Percentiles rank a stretch among this genome's conserved stretches.
Conservation (phyloP, 129 eudicot species). For the Helianthus tuberosus region DNA sequence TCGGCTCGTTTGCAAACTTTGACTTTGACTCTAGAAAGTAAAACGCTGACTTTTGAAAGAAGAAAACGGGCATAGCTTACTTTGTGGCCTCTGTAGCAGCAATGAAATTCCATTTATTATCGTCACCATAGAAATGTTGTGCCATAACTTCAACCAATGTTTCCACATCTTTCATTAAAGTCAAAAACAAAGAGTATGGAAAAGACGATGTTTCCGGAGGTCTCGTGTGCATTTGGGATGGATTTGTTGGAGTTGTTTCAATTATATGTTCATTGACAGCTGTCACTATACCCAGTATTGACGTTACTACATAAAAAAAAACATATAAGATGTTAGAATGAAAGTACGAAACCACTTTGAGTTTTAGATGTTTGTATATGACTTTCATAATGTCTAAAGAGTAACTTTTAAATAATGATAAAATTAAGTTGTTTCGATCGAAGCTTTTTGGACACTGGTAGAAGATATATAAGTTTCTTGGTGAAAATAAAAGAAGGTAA, state of each 20-base stretch:
- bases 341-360: neutral
- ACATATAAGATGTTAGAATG: conserved; percentile 16
- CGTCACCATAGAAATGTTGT: conserved; percentile 79
- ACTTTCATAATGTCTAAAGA: conserved; percentile 2
- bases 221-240: conserved; percentile 35
- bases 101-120: conserved; percentile 84
- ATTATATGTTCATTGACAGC: conserved; percentile 89
- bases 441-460: conserved; percentile 1
- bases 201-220: conserved; percentile 49
- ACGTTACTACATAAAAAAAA: conserved; percentile 63
- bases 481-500: conserved; percentile 48
- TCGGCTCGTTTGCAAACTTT: too few species aligned
- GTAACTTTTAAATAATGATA: neutral
- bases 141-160: conserved; percentile 91
- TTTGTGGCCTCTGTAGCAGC: conserved; percentile 79
- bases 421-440: neutral
- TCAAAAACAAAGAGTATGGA: conserved; percentile 77
- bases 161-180: conserved; percentile 81
- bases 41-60: conserved; percentile 17
- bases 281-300: conserved; percentile 80
- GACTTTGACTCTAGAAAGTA: conserved; percentile 16
- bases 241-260: conserved; percentile 61
- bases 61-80: conserved; percentile 43
- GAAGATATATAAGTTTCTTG: conserved; percentile 18
- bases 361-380: neutral